Evolutionary conservation across 2,329 filamentous ascomycete species (phyloP), one percentile per base, ranked within the genome.

Genomic region (Penicillium hesseltinei): DNA sequence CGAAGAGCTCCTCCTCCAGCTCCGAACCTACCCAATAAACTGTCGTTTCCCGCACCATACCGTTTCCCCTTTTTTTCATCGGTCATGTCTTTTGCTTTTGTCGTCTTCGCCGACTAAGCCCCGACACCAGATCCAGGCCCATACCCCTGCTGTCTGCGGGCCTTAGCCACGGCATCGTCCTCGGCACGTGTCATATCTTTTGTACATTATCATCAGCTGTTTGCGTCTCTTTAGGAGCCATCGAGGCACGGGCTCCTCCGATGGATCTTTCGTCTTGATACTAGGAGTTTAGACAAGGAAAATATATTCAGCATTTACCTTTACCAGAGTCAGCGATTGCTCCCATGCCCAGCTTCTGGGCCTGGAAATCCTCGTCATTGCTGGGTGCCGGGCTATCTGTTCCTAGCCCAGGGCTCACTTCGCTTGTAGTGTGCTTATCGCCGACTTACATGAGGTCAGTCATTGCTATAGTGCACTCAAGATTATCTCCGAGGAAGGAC

Each of bases 321-420:
- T 78, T 67, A 67, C 75, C 64, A 56, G 73, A 66, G 63, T 73
- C 57, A 59, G 71, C 58, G 71, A 79, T 75, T 7, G 81, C 82
- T 35, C 82, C 83, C 69, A 82, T 77, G 2, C 82, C 83, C 29
- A 81, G 70, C 66, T 85, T 82, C 36, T 79, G 80, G 39, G 85
- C 82, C 27, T 65, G 48, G 6, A 76, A 76, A 69, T 85, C 80
- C 7, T 83, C 84, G 62, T 82, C 84, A 15, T 59, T 54, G 42
- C 80, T 73, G 3, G 82, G 60, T 81, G 38, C 49, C 0, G 46
- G 27, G 13, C 81, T 38, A 77, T 80, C 60, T 74, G 72, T 68
- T 80, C 68, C 58, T 78, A 31, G 51, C n/a, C 31, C 52, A 51
- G 54, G 68, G 35, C 55, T 70, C 54, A 60, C 70, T 57, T 68